Evolutionary conservation across 2,329 filamentous ascomycete genomes (phyloP).

Genomic region (Exserohilum turcica): DNA sequence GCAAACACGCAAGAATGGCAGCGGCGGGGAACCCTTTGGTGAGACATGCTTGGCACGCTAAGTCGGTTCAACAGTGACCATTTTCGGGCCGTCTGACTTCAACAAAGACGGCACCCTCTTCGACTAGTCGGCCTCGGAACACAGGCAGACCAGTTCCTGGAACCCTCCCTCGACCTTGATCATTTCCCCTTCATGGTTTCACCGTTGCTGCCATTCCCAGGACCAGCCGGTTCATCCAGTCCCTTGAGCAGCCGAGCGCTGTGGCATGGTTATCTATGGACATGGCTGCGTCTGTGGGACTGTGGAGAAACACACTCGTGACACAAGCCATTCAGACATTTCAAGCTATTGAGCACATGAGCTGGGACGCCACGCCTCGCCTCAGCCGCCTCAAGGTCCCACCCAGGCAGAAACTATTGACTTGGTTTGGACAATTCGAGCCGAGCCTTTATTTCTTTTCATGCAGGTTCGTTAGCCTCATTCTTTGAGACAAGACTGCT

Average conservation of each 20-base stretch:
- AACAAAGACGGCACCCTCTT: neutral
- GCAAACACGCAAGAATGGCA: neutral
- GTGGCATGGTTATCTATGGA: neutral
- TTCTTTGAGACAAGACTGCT: neutral
- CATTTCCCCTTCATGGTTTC: neutral
- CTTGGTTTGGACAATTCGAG: neutral
- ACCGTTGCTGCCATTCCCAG: neutral
- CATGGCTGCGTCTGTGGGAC: slow-evolving; percentile 4
- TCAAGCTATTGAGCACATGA: neutral
- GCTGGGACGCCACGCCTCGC: neutral
- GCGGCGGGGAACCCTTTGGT: slow-evolving; percentile 1
- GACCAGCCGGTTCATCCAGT: neutral
- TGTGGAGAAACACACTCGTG: slow-evolving; percentile 11
- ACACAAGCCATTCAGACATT: neutral
- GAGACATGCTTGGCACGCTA: slow-evolving; percentile 9
- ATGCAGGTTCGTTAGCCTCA: neutral
- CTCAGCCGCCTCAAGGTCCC: neutral
- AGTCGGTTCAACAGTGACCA: slow-evolving; percentile 3
- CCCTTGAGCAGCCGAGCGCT: neutral
- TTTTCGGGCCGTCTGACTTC: neutral
- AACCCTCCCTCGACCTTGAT: neutral
- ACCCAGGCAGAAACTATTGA: neutral
- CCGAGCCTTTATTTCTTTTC: neutral
- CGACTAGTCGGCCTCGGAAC: neutral
- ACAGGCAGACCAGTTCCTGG: neutral